phyloP scores from a whole-genome alignment of 768 basidiomycete genomes.

The Lactarius evosmus region DNA sequence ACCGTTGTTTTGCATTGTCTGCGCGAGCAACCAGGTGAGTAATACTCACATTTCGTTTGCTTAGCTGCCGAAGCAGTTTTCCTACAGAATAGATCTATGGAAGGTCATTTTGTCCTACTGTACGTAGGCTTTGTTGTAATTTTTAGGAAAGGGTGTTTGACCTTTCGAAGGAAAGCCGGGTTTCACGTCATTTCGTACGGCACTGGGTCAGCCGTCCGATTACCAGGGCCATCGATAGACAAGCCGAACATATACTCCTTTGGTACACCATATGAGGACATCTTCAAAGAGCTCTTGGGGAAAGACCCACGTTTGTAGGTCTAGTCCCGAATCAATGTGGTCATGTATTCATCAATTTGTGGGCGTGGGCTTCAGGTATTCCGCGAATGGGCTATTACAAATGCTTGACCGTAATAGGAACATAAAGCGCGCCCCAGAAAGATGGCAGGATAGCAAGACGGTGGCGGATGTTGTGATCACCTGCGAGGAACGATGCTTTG shows the following conservation, averaged over 20 bases:
- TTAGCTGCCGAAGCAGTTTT: background rate
- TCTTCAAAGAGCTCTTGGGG: conserved; percentile 81
- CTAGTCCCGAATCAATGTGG: background rate
- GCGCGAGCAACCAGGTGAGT: conserved; percentile 96
- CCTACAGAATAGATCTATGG: conserved; percentile 92
- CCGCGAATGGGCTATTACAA: conserved; percentile 86
- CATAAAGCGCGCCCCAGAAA: conserved; percentile 89
- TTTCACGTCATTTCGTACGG: conserved; percentile 91
- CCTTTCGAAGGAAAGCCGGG: conserved; percentile 71
- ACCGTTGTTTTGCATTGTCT: conserved; percentile 95
- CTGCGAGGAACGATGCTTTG: conserved; percentile 98
- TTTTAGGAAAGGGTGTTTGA: background rate
- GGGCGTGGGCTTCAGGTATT: conserved; percentile 56
- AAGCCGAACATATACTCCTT: conserved; percentile 97
- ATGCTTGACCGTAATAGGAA: conserved; percentile 96
- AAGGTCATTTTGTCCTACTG: conserved; percentile 89
- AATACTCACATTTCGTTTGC: background rate
- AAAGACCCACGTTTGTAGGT: conserved; percentile 85
- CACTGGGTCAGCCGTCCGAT: conserved; percentile 93
- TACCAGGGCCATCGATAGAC: conserved; percentile 95
- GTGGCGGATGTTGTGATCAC: conserved; percentile 98
- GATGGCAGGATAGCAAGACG: conserved; percentile 90
- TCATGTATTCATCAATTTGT: background rate
- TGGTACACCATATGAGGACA: conserved; percentile 94
- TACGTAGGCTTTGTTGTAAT: conserved; percentile 42